Evolutionary conservation across 2,329 filamentous ascomycete genomes (phyloP).

Genomic region (Aureobasidium sp.): DNA sequence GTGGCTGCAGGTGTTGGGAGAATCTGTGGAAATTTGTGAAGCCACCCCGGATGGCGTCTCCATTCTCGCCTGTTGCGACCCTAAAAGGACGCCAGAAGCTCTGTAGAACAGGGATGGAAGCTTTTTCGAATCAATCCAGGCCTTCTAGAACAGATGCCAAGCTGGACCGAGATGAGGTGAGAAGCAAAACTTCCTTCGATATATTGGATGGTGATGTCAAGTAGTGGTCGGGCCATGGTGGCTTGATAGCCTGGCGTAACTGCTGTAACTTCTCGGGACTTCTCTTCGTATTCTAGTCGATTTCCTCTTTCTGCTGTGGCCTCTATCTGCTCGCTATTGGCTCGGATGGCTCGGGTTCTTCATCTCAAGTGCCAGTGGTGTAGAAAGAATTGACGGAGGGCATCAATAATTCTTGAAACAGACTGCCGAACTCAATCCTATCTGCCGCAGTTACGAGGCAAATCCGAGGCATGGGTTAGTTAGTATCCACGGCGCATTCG

Average conservation of each 20-base stretch:
- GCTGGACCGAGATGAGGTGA: background rate
- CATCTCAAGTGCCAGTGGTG: background rate
- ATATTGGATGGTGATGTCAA: constrained; percentile 8
- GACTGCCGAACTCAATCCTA: background rate
- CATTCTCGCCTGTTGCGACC: constrained; percentile 4
- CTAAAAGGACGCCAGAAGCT: constrained; percentile 1
- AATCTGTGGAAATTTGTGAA: background rate
- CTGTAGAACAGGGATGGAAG: constrained; percentile 4
- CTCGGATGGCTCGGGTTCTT: background rate
- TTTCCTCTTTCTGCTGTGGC: background rate
- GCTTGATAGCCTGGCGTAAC: background rate
- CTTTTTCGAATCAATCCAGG: background rate
- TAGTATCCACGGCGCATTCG: background rate
- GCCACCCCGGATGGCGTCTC: background rate
- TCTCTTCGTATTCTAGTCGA: constrained; percentile 2
- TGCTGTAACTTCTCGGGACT: background rate
- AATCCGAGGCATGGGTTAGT: background rate
- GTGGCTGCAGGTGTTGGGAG: constrained; percentile 6
- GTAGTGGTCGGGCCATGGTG: background rate
- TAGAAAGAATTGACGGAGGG: background rate
- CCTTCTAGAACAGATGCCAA: background rate
- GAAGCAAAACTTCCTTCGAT: constrained; percentile 3
- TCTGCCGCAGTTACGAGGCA: background rate
- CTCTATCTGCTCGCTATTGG: background rate
- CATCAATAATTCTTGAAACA: background rate